These are phyloP conservation scores for Oldenlandia corymbosa DNA, from an alignment of 257 asterid species.

Conservation along the genomic window DNA sequence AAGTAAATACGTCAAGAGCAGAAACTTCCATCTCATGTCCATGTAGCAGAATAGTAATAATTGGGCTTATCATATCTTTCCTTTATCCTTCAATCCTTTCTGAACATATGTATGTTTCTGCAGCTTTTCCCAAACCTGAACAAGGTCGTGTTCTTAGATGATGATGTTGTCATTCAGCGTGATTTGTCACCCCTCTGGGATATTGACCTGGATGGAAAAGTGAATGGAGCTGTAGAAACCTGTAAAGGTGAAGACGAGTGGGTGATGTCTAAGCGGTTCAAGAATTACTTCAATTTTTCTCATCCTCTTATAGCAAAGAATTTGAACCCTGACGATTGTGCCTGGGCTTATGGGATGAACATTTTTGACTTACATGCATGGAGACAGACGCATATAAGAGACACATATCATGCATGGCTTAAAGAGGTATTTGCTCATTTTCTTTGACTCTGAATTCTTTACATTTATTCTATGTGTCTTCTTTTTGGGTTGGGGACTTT, in stretches of 20 bases:
- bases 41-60: background rate
- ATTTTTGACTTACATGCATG: constrained; percentile 78
- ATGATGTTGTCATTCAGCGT: constrained; percentile 87
- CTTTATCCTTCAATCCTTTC: background rate
- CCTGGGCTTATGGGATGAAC: constrained; percentile 99
- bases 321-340: constrained; percentile 90
- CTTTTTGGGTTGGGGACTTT: background rate
- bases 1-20: background rate
- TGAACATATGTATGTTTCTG: constrained; percentile 23
- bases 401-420: constrained; percentile 88
- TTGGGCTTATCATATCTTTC: background rate
- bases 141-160: constrained; percentile 96
- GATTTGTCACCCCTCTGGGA: constrained; percentile 93
- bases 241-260: constrained; percentile 95
- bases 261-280: constrained; percentile 94
- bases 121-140: constrained; percentile 97
- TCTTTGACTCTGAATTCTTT: constrained; percentile 13
- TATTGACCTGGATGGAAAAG: constrained; percentile 77
- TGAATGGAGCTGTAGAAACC: constrained; percentile 98
- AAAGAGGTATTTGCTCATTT: constrained; percentile 56
- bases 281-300: constrained; percentile 94
- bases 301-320: constrained; percentile 74
- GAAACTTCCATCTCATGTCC: background rate
- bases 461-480: constrained; percentile 10
- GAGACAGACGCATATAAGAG: constrained; percentile 73